These are phyloP conservation scores for Aspergillus caelatus DNA, from an alignment of 2,329 filamentous ascomycete genomes.

Conservation along the genomic window DNA sequence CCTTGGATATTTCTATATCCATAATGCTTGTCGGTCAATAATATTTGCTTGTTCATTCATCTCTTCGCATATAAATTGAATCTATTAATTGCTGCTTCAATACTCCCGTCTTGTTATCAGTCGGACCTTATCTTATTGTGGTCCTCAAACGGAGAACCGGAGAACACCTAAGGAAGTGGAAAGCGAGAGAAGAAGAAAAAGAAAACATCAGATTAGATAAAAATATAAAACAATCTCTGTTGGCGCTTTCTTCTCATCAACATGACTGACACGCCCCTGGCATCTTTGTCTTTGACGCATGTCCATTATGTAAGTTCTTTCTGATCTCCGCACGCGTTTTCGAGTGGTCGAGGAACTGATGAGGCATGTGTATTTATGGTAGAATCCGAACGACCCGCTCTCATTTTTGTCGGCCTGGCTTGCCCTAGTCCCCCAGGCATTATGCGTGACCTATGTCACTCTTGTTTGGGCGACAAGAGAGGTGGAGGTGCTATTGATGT, in stretches of 20 bases:
- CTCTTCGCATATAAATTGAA: not conserved
- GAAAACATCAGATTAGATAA: not conserved
- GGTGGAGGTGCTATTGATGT: constrained; percentile 85
- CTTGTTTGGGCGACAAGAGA: constrained; percentile 91
- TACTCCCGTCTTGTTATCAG: not conserved
- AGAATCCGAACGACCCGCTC: constrained; percentile 84
- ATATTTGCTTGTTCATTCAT: too few species aligned
- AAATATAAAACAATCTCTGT: not conserved
- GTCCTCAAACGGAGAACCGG: not conserved
- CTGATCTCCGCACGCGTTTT: not conserved
- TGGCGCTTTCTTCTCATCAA: constrained; percentile 3
- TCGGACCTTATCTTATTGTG: not conserved
- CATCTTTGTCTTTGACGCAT: constrained; percentile 91
- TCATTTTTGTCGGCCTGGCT: constrained; percentile 93
- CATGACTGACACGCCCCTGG: constrained; percentile 60
- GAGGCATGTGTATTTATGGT: constrained; percentile 11
- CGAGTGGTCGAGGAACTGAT: constrained; percentile 3
- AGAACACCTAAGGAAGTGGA: not conserved
- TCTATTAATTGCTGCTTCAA: not conserved
- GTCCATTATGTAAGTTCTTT: constrained; percentile 80
- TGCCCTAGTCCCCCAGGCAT: constrained; percentile 86
- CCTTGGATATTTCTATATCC: not conserved
- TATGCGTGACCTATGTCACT: constrained; percentile 87
- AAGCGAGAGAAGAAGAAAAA: not conserved
- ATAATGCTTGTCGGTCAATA: not conserved